Percentiles rank a stretch among this genome's conserved stretches.
These are phyloP conservation scores for Raffaelea deltoideospora DNA, from an alignment of 2,329 filamentous ascomycete genomes.

Conservation along the genomic window DNA sequence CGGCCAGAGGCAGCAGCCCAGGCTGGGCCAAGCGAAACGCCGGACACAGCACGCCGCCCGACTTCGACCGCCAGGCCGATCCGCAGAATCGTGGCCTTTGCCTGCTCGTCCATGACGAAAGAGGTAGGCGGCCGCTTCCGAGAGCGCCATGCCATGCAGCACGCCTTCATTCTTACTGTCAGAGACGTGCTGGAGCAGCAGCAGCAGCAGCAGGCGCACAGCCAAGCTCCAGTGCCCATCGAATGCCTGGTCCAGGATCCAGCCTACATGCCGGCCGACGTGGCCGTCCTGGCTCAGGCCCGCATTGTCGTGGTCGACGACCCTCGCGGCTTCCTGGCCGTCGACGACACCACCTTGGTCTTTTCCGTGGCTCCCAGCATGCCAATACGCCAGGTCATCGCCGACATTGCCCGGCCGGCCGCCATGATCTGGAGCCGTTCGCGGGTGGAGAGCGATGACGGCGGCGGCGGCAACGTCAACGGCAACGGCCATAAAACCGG, in stretches of 20 bases:
- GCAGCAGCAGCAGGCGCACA: neutral
- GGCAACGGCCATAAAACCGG: too few species aligned
- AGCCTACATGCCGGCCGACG: conserved; percentile 11
- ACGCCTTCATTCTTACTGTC: conserved; percentile 9
- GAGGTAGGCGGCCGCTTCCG: conserved; percentile 1
- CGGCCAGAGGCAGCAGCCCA: too few species aligned
- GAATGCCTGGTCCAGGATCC: conserved; percentile 15
- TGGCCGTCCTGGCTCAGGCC: conserved; percentile 8
- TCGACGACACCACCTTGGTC: conserved; percentile 16
- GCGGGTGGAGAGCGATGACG: neutral
- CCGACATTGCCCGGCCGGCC: conserved; percentile 17
- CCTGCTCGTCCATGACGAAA: conserved; percentile 6
- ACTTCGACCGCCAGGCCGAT: too few species aligned
- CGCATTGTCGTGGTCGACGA: conserved; percentile 16
- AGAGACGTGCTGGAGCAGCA: conserved; percentile 7
- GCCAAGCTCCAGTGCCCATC: neutral
- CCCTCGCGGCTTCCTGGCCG: conserved; percentile 16
- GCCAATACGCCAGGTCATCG: conserved; percentile 17
- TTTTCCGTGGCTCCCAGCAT: conserved; percentile 13
- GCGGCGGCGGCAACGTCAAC: too few species aligned
- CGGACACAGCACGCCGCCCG: too few species aligned
- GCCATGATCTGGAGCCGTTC: conserved; percentile 15
- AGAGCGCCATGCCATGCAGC: conserved; percentile 6
- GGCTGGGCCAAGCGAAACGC: too few species aligned
- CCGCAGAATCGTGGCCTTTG: conserved; percentile 8